Base-by-base conservation (phyloP, 352 stramenopile species). In the Lagenidium giganteum region DNA sequence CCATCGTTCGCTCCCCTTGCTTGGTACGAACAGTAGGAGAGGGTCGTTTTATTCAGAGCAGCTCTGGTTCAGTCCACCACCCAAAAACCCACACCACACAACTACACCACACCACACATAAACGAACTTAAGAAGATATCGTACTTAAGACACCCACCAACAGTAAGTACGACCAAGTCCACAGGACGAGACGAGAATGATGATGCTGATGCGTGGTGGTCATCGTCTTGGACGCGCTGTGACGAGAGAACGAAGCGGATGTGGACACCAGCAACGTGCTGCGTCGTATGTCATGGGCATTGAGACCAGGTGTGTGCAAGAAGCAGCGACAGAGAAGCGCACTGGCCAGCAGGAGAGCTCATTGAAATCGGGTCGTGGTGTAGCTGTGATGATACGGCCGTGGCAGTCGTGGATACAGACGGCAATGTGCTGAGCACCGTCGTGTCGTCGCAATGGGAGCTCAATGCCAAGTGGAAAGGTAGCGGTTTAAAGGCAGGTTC, bases 301-400 rank as follows among this genome's bases (percentile, higher is more conserved):
- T 54, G 93, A 98, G 64, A 98, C 92, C 20, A 89, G 70, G 70
- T 79, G 36, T 43, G 30, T 25, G 14, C 20, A 25, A 28, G 25
- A 28, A 22, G 11, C 25, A 51, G 12, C 24, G 34, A 27, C 8
- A 12, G 9, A 18, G 35, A 9, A 42, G 7, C 8, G 35, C 8
- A 18, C 11, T 18, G 35, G 7, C 18, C 8, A 42, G 9, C 31
- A 37, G n/a, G 9, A 37, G 31, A 37, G 9, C n/a, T n/a, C n/a
- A n/a, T n/a, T n/a, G n/a, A n/a, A 37, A 37, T 17, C 9, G 9
- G 31, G 8, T 42, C 35, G 18, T 49, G 23, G 9, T 36, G 22
- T 25, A 96, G 87, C 40, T 98, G 95, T 59, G 93, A 98, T 62
- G 95, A 98, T 62, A 98, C 93, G 29, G 82, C 65, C 8, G 91